phyloP scores from a whole-genome alignment of 2,329 filamentous ascomycete species.

The Dactylonectria macrodidyma region DNA sequence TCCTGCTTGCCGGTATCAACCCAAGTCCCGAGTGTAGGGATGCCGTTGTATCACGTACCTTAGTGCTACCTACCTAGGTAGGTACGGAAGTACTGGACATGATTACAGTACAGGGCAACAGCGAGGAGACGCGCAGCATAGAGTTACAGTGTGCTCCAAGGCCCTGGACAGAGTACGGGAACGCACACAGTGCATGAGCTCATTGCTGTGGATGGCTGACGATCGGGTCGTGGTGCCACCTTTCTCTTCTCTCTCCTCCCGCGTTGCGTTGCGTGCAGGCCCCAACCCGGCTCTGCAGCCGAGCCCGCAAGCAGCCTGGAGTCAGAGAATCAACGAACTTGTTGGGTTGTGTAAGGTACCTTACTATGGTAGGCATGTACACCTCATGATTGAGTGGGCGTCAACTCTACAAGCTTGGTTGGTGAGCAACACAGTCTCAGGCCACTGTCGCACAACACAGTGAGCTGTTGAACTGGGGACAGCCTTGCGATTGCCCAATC shows the following conservation, averaged over 20 bases:
- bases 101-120: neutral
- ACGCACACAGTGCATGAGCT: conserved; percentile 4
- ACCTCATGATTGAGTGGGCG: neutral
- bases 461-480: neutral
- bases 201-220: conserved; percentile 11
- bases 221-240: conserved; percentile 13
- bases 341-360: neutral
- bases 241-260: conserved; percentile 1
- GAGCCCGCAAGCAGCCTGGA: conserved; percentile 1
- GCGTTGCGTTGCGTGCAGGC: neutral
- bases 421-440: conserved; percentile 16
- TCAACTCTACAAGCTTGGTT: conserved; percentile 16
- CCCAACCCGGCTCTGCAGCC: neutral
- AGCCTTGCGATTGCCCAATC: neutral
- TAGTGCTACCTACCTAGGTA: too few species aligned
- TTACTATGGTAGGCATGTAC: neutral
- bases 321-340: conserved; percentile 5
- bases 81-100: too few species aligned
- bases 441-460: conserved; percentile 9
- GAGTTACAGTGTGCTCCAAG: neutral
- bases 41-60: neutral
- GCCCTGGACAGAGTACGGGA: neutral
- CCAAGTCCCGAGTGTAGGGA: neutral
- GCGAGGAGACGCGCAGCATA: neutral
- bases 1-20: neutral